These are phyloP conservation scores for Sungouiozyma ichnusensis DNA, from an alignment of 805 yeast genomes.

Conservation along the genomic window DNA sequence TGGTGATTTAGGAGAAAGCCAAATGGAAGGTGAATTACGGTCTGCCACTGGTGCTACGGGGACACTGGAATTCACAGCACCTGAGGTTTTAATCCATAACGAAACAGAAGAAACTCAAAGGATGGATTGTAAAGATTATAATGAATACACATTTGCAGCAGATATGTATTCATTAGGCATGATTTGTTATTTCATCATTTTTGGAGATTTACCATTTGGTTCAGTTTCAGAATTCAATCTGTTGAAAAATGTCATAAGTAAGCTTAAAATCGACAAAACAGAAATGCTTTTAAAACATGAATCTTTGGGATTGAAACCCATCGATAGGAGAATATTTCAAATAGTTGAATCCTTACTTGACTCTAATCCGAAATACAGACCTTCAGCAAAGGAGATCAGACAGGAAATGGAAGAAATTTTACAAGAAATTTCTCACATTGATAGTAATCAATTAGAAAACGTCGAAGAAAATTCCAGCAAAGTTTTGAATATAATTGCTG, in stretches of 20 bases:
- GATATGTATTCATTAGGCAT: slow-evolving; percentile 80
- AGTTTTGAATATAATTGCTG: background rate
- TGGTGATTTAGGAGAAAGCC: slow-evolving; percentile 86
- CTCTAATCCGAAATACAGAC: slow-evolving; percentile 31
- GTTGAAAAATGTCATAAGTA: slow-evolving; percentile 29
- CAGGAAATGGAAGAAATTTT: slow-evolving; percentile 16
- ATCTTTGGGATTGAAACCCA: slow-evolving; percentile 11
- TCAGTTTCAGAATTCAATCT: slow-evolving; percentile 11
- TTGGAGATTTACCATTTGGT: slow-evolving; percentile 56
- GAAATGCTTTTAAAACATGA: slow-evolving; percentile 11
- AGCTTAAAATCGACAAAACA: slow-evolving; percentile 20
- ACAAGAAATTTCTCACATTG: background rate
- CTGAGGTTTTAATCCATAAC: slow-evolving; percentile 45
- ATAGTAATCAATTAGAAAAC: background rate
- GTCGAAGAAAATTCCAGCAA: background rate
- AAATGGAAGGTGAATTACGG: slow-evolving; percentile 53
- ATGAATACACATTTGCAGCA: slow-evolving; percentile 58
- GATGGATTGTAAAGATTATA: slow-evolving; percentile 27
- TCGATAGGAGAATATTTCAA: slow-evolving; percentile 26
- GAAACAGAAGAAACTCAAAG: slow-evolving; percentile 6
- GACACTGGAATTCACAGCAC: slow-evolving; percentile 80
- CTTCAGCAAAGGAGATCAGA: slow-evolving; percentile 34
- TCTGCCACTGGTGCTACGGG: slow-evolving; percentile 79
- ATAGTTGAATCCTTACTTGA: slow-evolving; percentile 34
- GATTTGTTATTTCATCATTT: slow-evolving; percentile 67